Conservation (phyloP, 208 protist genomes). For the Leishmania tropica region DNA sequence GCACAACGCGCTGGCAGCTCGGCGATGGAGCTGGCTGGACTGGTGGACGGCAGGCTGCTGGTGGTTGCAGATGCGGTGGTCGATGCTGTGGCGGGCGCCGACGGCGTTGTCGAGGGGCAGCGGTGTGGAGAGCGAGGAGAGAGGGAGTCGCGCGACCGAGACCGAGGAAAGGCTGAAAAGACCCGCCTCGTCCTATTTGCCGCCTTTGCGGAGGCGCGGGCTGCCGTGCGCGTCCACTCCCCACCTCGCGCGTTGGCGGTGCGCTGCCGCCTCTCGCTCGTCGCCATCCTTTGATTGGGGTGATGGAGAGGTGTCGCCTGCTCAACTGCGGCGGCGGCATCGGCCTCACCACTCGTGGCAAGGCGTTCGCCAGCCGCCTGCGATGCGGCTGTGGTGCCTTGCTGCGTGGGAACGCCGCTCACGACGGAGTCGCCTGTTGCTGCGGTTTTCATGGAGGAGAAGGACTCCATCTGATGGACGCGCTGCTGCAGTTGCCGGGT, state of each 20-base stretch:
- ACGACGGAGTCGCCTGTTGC: background rate
- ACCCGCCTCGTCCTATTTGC: background rate
- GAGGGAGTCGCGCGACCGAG: background rate
- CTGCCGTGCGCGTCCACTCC: background rate
- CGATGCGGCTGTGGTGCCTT: background rate
- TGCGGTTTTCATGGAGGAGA: background rate
- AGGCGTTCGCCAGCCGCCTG: background rate
- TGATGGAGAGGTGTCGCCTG: background rate
- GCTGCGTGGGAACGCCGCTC: background rate
- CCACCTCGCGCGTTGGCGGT: background rate
- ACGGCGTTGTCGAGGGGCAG: background rate
- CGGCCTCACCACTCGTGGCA: background rate
- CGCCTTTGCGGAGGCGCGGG: background rate
- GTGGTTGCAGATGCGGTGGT: slow-evolving; percentile 1
- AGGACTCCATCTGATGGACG: slow-evolving; percentile 28
- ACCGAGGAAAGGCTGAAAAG: background rate
- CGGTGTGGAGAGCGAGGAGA: background rate
- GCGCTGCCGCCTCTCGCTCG: slow-evolving; percentile 5
- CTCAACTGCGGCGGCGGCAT: background rate
- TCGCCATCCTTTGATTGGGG: background rate
- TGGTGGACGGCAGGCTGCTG: slow-evolving; percentile 10
- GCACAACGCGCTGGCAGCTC: background rate
- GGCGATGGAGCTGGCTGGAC: slow-evolving; percentile 1
- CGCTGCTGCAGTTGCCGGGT: slow-evolving; percentile 41
- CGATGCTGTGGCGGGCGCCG: background rate